Evolutionary conservation across 805 yeast species (phyloP), one percentile per base, ranked within the genome.

Genomic region (Peterozyma toletana): DNA sequence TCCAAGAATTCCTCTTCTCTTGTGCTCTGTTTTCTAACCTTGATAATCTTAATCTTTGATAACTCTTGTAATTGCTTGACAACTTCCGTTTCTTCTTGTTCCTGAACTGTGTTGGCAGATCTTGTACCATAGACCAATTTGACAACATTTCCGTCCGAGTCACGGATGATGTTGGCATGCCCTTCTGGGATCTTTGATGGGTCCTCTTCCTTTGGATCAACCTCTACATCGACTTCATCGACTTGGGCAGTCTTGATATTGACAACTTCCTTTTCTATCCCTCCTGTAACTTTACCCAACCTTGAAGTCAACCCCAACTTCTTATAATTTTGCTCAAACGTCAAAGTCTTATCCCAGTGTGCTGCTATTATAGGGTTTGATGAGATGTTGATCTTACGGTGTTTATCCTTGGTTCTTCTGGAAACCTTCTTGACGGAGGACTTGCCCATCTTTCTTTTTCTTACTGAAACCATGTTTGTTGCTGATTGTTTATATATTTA

Each of bases 261-360:
- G 56, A 64, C 59, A n/a, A 78, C 61, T 35, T 72, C 68, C 44
- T 74, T 75, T 56, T 87, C 95, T n/a, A 63, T 65, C 39, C 97
- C 97, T 47, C 97, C 98, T 1, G 95, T 79, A 1, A 78, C 70
- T 14, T 63, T 67, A 21, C 84, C 83, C 33, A 90, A 62, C 52
- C 79, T 78, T 10, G 85, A 71, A 33, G 78, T 69, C 42, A 93
- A 68, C 3, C 99, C 99, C 29, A 93, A 66, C 50, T 71, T 78
- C 53, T 82, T 81, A 65, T 93, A 91, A 62, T 93, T 93, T 59
- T 93, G 98, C 42, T 79, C 73, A 48, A 90, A 66, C 0, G 98
- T 90, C 45, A 83, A 70, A 11, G 76, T 74, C 47, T 80, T 75
- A 63, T 93, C 96, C 99, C 99, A 93, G 61, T 89, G 76, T 31